A percentile compares a stretch with the other conserved stretches of the same genome.
Evolutionary conservation across 1,139 yeast genomes (phyloP).

Genomic region (Saccharomycopsis phalli): DNA sequence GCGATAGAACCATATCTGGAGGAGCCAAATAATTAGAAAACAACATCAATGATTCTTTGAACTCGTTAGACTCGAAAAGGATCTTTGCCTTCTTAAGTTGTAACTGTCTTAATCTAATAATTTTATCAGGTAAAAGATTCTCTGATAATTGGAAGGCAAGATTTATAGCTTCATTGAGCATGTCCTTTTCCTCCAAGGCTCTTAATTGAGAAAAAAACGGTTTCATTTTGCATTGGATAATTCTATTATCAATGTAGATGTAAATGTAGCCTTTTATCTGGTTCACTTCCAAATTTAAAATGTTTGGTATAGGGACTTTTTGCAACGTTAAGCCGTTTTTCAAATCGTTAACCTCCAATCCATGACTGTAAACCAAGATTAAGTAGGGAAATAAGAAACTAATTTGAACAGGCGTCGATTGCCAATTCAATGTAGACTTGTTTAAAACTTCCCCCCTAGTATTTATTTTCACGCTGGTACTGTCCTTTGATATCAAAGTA

Average conservation of each 20-base stretch:
- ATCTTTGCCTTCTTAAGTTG: constrained; percentile 35
- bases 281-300: constrained; percentile 20
- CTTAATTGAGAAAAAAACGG: constrained; percentile 36
- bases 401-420: constrained; percentile 29
- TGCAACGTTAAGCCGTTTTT: constrained; percentile 39
- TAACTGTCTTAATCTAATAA: constrained; percentile 34
- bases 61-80: constrained; percentile 29
- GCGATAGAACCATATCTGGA: constrained; percentile 40
- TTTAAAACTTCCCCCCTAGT: constrained; percentile 22
- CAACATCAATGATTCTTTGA: constrained; percentile 34
- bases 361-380: constrained; percentile 33
- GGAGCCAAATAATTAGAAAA: constrained; percentile 50
- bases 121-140: constrained; percentile 28
- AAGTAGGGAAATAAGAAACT: constrained; percentile 40
- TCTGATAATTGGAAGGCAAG: constrained; percentile 31
- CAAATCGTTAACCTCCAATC: constrained; percentile 38
- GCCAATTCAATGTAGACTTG: constrained; percentile 27
- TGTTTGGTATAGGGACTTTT: constrained; percentile 26
- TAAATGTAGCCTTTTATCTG: constrained; percentile 25
- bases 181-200: constrained; percentile 26
- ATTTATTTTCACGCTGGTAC: constrained; percentile 26
- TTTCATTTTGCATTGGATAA: constrained; percentile 30
- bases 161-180: constrained; percentile 35
- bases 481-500: constrained; percentile 25
- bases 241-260: constrained; percentile 27